Evolutionary conservation across 2,329 filamentous ascomycete species (phyloP).

Genomic region (Trichoderma sp.): DNA sequence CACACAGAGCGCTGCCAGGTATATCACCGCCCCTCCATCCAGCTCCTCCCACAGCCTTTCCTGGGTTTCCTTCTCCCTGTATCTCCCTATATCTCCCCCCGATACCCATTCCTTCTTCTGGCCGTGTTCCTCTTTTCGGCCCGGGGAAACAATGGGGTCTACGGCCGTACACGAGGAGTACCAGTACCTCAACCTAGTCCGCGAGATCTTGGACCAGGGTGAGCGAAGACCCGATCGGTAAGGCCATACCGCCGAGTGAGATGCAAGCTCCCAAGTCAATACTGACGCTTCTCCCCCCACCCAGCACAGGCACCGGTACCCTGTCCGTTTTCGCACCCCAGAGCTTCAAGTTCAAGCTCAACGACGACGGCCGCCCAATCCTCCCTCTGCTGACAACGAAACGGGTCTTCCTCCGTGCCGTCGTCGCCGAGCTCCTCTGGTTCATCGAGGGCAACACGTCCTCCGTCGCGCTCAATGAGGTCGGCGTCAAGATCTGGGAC

Average conservation of each 20-base stretch:
- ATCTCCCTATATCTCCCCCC: neutral
- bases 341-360: slow-evolving; percentile 83
- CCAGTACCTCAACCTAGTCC: slow-evolving; percentile 89
- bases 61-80: neutral
- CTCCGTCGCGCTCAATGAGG: slow-evolving; percentile 68
- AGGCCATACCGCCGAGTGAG: slow-evolving; percentile 2
- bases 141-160: neutral
- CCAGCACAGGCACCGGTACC: slow-evolving; percentile 88
- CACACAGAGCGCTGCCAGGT: neutral
- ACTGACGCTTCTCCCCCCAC: neutral
- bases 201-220: slow-evolving; percentile 74
- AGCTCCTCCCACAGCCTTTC: neutral
- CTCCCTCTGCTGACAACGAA: slow-evolving; percentile 96
- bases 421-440: slow-evolving; percentile 92
- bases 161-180: slow-evolving; percentile 70
- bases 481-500: slow-evolving; percentile 96
- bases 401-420: slow-evolving; percentile 86
- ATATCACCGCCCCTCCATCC: neutral
- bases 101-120: no score
- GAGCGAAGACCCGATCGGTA: slow-evolving; percentile 88
- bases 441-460: slow-evolving; percentile 85
- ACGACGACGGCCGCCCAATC: slow-evolving; percentile 58
- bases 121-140: neutral
- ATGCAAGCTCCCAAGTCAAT: neutral
- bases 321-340: slow-evolving; percentile 82